phyloP scores from a whole-genome alignment of 805 yeast species.

The Geotrichum ghanense region DNA sequence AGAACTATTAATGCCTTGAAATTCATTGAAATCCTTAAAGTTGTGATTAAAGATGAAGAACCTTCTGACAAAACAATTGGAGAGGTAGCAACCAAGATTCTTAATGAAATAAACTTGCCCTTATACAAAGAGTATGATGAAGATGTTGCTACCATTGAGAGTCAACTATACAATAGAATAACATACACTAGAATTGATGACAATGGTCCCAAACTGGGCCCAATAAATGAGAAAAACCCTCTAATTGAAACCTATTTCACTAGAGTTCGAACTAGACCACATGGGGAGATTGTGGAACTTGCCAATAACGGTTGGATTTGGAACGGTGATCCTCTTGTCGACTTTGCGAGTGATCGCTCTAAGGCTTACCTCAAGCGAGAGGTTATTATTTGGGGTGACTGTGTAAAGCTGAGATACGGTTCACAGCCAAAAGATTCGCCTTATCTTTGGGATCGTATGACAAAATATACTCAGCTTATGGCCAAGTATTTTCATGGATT shows the following conservation, averaged over 20 bases:
- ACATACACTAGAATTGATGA: slow-evolving; percentile 65
- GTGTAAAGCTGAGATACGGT: slow-evolving; percentile 89
- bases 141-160: slow-evolving; percentile 53
- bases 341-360: slow-evolving; percentile 74
- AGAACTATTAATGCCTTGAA: slow-evolving; percentile 41
- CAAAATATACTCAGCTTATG: slow-evolving; percentile 55
- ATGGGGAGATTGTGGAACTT: slow-evolving; percentile 46
- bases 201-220: slow-evolving; percentile 73
- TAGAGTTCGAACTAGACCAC: slow-evolving; percentile 37
- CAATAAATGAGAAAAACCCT: slow-evolving; percentile 42
- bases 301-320: slow-evolving; percentile 99
- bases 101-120: slow-evolving; percentile 70
- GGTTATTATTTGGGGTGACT: slow-evolving; percentile 95
- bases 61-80: slow-evolving; percentile 24
- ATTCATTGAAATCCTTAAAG: slow-evolving; percentile 41
- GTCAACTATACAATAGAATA: slow-evolving; percentile 65
- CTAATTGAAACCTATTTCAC: slow-evolving; percentile 85
- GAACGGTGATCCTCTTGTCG: slow-evolving; percentile 91
- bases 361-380: slow-evolving; percentile 82
- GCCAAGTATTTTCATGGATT: slow-evolving; percentile 78
- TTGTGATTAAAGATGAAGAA: slow-evolving; percentile 16
- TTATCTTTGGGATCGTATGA: slow-evolving; percentile 79
- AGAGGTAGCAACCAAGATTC: slow-evolving; percentile 36
- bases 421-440: slow-evolving; percentile 71
- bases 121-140: slow-evolving; percentile 65